Base-by-base conservation (phyloP, 306 rosid genomes). In the Medicago ruthenica region DNA sequence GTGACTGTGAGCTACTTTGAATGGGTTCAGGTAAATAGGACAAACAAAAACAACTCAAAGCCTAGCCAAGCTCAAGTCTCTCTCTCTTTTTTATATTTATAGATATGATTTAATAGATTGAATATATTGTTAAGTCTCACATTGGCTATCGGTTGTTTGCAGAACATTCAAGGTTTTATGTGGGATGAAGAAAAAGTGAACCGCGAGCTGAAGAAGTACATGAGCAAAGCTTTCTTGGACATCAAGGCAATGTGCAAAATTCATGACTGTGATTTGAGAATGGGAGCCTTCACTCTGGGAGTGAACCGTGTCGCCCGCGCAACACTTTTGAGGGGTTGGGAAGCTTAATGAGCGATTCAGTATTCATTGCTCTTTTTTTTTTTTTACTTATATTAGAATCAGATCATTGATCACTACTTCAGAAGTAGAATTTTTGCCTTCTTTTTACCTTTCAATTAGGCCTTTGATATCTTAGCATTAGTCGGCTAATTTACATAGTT, bases 141-240 rank as follows among this genome's bases (percentile, higher is more conserved):
- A 42, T 2, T 70, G 41, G 24, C 31, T 74, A 3, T 36, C 16
- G 65, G 57, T 5, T 70, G 36, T 34, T 6, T 83, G 79, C 89
- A 91, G 96, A 91, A 88, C 47, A 91, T 91, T 76, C 96, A 91
- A 87, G 96, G 93, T 57, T 88, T 88, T 58, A 88, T 88, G 92
- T 88, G 96, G 96, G 93, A 91, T 48, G 96, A 91, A 72, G 87
- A 87, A 62, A 82, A 81, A 45, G 92, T 91, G 39, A 91, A 87
- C 72, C 51, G 31, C 50, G 92, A 88, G 81, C 87, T 88, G 42
- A 82, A 89, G 65, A 87, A 57, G 70, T 91, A 88, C 82, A 91
- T 91, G 96, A 82, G 81, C 31, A 91, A 48, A 54, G 83, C 89
- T 71, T 88, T 91, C 69, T 20, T 7, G 9, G 90, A 88, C 75